These are phyloP conservation scores for Lentithecium fluviatile DNA, from an alignment of 495 filamentous ascomycete genomes.

Conservation along the genomic window DNA sequence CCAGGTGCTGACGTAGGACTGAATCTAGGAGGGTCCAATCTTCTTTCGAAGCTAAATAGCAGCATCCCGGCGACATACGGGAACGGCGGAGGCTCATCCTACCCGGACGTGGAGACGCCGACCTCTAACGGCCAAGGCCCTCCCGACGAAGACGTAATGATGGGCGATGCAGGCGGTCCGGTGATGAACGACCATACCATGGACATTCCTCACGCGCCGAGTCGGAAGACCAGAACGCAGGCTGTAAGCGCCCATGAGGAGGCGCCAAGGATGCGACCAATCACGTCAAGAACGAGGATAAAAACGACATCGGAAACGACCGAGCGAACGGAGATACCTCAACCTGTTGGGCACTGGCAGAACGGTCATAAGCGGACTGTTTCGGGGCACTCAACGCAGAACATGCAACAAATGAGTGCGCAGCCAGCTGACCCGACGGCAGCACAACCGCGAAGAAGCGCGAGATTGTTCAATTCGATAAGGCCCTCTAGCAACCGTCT, in stretches of 20 bases:
- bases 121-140: conserved; percentile 36
- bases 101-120: conserved; percentile 40
- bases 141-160: conserved; percentile 43
- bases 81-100: conserved; percentile 16
- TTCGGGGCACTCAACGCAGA: conserved; percentile 72
- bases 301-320: conserved; percentile 45
- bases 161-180: conserved; percentile 40
- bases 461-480: conserved; percentile 71
- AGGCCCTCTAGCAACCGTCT: conserved; percentile 60
- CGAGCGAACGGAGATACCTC: conserved; percentile 52
- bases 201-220: conserved; percentile 69
- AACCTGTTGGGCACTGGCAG: conserved; percentile 40
- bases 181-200: conserved; percentile 29
- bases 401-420: conserved; percentile 9
- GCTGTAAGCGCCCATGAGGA: conserved; percentile 52
- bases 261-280: conserved; percentile 63
- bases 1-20: conserved; percentile 31
- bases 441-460: conserved; percentile 73
- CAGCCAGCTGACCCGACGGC: conserved; percentile 48
- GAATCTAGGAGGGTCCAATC: conserved; percentile 35
- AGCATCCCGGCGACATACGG: conserved; percentile 24
- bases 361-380: conserved; percentile 78
- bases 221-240: conserved; percentile 61
- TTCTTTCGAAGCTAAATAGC: conserved; percentile 38
- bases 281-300: conserved; percentile 44